Conservation (phyloP, 257 asterid species). For the Solanum chiquidenum region DNA sequence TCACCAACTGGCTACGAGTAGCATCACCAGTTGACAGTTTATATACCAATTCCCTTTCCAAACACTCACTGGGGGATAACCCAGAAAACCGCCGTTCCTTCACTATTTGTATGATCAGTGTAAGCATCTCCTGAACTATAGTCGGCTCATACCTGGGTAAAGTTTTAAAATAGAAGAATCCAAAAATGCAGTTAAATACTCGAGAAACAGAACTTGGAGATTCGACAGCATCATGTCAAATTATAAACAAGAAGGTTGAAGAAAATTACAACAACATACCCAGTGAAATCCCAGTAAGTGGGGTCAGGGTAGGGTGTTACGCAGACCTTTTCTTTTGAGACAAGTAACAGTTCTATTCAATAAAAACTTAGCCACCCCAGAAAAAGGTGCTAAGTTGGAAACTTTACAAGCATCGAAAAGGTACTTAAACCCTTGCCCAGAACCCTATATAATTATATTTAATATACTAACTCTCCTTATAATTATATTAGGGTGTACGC, state of each 20-base stretch:
- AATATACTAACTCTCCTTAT: not conserved
- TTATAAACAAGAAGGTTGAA: not conserved
- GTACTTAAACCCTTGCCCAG: not conserved
- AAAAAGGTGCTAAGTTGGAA: not conserved
- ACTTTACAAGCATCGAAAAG: not conserved
- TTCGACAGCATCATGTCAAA: not conserved
- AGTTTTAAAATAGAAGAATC: not conserved
- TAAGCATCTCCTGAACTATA: constrained; percentile 78
- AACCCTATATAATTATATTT: not conserved
- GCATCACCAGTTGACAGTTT: constrained; percentile 81
- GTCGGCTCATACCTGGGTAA: constrained; percentile 67
- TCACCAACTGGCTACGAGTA: constrained; percentile 89
- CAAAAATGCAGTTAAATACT: not conserved
- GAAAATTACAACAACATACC: not conserved
- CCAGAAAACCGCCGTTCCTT: constrained; percentile 94
- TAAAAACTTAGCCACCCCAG: not conserved
- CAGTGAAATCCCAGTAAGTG: not conserved
- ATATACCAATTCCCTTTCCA: constrained; percentile 73
- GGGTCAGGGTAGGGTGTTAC: not conserved
- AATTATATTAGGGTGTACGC: not conserved
- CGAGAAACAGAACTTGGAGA: not conserved
- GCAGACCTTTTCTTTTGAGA: not conserved
- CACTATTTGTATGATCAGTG: constrained; percentile 77
- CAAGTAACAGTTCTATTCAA: not conserved
- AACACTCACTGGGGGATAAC: constrained; percentile 62